A percentile compares a stretch with the other conserved stretches of the same genome.
phyloP scores from a whole-genome alignment of 2,329 filamentous ascomycete species.

The Fusarium duplospermum region DNA sequence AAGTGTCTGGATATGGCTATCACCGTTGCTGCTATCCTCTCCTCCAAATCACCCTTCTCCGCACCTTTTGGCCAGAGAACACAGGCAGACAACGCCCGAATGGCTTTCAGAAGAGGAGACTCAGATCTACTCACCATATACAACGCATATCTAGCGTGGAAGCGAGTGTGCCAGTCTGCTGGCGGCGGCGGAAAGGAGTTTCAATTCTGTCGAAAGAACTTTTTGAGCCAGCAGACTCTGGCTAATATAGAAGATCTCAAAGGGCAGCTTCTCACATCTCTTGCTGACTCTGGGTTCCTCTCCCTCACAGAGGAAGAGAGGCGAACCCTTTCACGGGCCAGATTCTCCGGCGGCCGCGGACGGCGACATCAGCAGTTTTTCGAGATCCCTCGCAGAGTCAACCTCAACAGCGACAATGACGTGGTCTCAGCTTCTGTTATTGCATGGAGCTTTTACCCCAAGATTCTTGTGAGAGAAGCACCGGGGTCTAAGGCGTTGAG shows the following conservation, averaged over 20 bases:
- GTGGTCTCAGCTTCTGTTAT: constrained; percentile 83
- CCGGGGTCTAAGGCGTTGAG: constrained; percentile 79
- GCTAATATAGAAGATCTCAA: constrained; percentile 96
- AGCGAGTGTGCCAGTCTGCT: constrained; percentile 78
- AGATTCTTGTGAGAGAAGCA: constrained; percentile 84
- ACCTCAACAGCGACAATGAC: constrained; percentile 84
- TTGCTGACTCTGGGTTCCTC: constrained; percentile 88
- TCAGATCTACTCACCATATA: constrained; percentile 94
- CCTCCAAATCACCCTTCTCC: constrained; percentile 93
- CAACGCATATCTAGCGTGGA: constrained; percentile 94
- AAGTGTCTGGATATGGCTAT: constrained; percentile 91
- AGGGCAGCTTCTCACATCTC: constrained; percentile 84
- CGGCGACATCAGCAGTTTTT: constrained; percentile 81
- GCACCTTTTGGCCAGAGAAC: constrained; percentile 85
- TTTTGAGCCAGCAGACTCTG: constrained; percentile 87
- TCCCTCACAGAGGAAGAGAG: constrained; percentile 80
- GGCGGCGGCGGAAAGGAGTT: constrained; percentile 76
- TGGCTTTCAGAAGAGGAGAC: constrained; percentile 84
- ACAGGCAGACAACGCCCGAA: constrained; percentile 83
- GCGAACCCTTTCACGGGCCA: constrained; percentile 73
- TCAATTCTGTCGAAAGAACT: constrained; percentile 95
- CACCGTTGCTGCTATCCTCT: constrained; percentile 91
- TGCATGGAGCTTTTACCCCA: constrained; percentile 95
- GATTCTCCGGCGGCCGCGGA: constrained; percentile 64
- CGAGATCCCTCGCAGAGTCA: constrained; percentile 79